Evolutionary conservation across 352 stramenopile species (phyloP).

Genomic region (Phytophthora ohioensis): DNA sequence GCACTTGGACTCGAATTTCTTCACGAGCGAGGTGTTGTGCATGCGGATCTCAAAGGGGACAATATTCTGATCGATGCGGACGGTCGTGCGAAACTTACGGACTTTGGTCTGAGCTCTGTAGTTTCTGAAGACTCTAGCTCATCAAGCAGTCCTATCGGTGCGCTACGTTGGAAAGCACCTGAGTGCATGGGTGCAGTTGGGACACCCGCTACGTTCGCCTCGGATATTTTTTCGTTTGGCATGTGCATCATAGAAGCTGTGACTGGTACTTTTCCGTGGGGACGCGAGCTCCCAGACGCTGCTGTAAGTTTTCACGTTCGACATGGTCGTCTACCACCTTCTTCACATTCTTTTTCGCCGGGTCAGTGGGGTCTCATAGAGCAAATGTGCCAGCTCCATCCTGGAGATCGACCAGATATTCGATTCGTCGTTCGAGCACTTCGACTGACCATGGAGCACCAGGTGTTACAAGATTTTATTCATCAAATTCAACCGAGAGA

Average conservation of each 20-base stretch:
- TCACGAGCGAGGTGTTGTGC: conserved; percentile 28
- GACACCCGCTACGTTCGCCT: neutral
- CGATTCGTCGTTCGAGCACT: conserved; percentile 13
- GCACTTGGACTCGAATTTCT: conserved; percentile 34
- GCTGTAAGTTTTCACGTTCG: conserved; percentile 20
- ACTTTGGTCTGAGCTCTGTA: conserved; percentile 36
- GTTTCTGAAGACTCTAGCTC: neutral
- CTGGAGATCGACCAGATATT: conserved; percentile 25
- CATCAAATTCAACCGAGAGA: neutral
- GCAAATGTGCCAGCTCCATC: conserved; percentile 25
- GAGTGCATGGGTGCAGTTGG: neutral
- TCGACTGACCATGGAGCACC: conserved; percentile 13
- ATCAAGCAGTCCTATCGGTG: conserved; percentile 22
- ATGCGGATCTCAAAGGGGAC: conserved; percentile 36
- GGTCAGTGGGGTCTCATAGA: conserved; percentile 31
- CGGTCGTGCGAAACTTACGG: conserved; percentile 34
- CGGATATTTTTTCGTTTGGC: neutral
- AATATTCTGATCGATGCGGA: conserved; percentile 41
- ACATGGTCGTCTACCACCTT: conserved; percentile 7
- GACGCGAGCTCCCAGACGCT: conserved; percentile 22
- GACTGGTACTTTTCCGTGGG: conserved; percentile 24
- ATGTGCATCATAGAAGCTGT: conserved; percentile 39
- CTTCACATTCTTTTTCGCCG: conserved; percentile 8
- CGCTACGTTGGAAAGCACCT: neutral
- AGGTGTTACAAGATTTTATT: conserved; percentile 8